Base-by-base conservation (phyloP, 192 early-diverging fungal species). In the Podila horticola region DNA sequence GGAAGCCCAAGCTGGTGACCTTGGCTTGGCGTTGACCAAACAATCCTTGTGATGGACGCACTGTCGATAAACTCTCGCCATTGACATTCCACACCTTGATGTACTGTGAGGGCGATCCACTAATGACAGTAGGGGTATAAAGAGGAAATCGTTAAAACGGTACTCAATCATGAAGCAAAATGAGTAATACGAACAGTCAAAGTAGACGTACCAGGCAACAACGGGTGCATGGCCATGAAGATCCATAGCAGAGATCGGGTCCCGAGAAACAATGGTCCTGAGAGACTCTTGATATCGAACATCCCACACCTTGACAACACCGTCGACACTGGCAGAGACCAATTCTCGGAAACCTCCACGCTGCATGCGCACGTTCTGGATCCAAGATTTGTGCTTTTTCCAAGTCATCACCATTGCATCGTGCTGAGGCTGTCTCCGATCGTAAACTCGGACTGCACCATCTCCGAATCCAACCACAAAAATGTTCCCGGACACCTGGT, bases 401-500 rank as follows among this genome's bases (percentile, higher is more conserved):
- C 89, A 90, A 10, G 73, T 67, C 66, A 83, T 69, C 52, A 92
- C 83, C 69, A 92, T 76, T 33, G 90, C 89, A 64, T 91, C 84
- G 33, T 83, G 71, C 10, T 86, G 69, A 2, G 83, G 82, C 33
- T 90, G 58, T 58, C 93, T 71, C 45, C 88, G 83, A 75, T 96
- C 94, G 84, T 91, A 95, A 22, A 93, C 74, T 58, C 90, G 83
- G n/a, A 95, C 82, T 3, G 82, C 68, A 5, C 94, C 94, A 83
- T 96, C 93, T 9, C 84, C 90, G 85, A 90, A 94, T 22, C 94
- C 94, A 50, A 88, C 91, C 15, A 94, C 79, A 49, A 96, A 76
- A 50, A 92, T 73, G 64, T 90, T 88, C 9, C 92, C 92, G 4
- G 76, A 86, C 4, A 81, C 74, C 66, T 85, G 84, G 62, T 94